Percentiles rank a stretch among this genome's conserved stretches.
These are phyloP conservation scores for Pyronema domesticum DNA, from an alignment of 495 filamentous ascomycete species.

Conservation along the genomic window DNA sequence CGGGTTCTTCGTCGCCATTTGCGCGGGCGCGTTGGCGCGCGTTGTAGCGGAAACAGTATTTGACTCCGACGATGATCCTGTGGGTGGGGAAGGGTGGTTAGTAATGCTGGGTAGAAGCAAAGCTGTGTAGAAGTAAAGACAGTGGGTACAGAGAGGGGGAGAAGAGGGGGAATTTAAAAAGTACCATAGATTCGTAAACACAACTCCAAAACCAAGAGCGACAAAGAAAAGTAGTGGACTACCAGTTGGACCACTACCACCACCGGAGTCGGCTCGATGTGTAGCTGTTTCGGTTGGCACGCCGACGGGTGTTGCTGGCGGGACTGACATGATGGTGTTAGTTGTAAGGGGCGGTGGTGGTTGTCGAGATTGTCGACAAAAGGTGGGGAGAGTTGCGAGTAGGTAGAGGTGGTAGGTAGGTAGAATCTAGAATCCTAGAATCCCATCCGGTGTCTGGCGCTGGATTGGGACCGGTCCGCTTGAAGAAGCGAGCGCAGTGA, in stretches of 20 bases:
- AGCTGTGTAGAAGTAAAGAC: constrained; percentile 1
- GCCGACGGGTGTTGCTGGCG: background rate
- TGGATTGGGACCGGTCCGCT: background rate
- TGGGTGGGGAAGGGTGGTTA: constrained; percentile 9
- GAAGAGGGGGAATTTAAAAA: constrained; percentile 20
- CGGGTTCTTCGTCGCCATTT: constrained; percentile 71
- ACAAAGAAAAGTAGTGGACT: constrained; percentile 93
- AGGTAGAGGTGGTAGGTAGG: background rate
- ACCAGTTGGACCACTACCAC: constrained; percentile 45
- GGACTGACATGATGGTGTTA: background rate
- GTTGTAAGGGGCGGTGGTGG: background rate
- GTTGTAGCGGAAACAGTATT: constrained; percentile 98
- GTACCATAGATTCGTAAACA: constrained; percentile 97
- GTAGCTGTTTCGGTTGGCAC: background rate
- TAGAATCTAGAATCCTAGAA: background rate
- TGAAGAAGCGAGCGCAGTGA: too few relatives aligned
- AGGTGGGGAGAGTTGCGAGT: constrained; percentile 7
- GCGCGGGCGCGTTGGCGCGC: constrained; percentile 62
- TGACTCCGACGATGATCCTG: constrained; percentile 98
- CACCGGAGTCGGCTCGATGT: constrained; percentile 7
- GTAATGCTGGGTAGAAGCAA: background rate
- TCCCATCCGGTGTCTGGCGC: background rate
- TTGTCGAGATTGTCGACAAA: constrained; percentile 10
- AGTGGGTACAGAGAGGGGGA: constrained; percentile 3
- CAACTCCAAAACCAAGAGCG: constrained; percentile 89